These are phyloP conservation scores for Melaleuca quinquenervia DNA, from an alignment of 345 rosid genomes.

Conservation along the genomic window DNA sequence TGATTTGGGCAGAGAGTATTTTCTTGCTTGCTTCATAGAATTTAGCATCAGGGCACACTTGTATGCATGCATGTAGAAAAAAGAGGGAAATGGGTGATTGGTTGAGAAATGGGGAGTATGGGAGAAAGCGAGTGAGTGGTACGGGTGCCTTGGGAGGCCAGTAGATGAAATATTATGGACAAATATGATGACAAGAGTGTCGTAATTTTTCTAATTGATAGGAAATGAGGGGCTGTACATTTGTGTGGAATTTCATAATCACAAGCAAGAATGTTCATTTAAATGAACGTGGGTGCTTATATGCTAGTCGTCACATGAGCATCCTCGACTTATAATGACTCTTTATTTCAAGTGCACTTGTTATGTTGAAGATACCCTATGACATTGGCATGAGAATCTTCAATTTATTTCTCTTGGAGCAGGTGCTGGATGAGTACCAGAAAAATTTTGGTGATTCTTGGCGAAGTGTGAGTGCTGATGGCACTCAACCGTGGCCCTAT, in stretches of 20 bases:
- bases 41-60: not conserved
- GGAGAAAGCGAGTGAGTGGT: not conserved
- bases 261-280: not conserved
- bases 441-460: conserved; percentile 85
- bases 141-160: not conserved
- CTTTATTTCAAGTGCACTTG: not conserved
- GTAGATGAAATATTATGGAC: not conserved
- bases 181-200: not conserved
- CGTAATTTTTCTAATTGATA: not conserved
- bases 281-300: not conserved
- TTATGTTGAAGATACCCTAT: not conserved
- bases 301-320: not conserved
- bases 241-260: not conserved
- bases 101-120: not conserved
- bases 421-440: conserved; percentile 92
- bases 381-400: not conserved
- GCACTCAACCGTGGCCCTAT: conserved; percentile 71
- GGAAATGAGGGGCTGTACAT: not conserved
- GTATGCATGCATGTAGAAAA: not conserved
- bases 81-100: not conserved
- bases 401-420: not conserved
- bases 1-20: not conserved
- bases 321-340: not conserved
- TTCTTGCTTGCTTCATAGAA: not conserved
- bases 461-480: conserved; percentile 58